phyloP scores from a whole-genome alignment of 139 green algal genomes.

The Zygnema cylindricum region DNA sequence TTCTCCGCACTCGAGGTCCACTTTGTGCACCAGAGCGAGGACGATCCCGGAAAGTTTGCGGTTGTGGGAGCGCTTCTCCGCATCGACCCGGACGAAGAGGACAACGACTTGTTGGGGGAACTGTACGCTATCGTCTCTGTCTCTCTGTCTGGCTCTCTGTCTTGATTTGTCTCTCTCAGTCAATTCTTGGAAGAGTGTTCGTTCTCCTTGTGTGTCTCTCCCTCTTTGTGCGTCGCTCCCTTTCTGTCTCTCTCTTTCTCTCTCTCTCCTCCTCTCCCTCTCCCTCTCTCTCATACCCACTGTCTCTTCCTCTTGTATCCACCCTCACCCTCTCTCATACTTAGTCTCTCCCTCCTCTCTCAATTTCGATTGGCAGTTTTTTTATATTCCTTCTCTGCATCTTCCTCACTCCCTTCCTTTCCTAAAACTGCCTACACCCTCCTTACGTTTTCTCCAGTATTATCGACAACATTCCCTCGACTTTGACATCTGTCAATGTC shows the following conservation, averaged over 20 bases:
- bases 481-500: too few species aligned
- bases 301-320: too few species aligned
- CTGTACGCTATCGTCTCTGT: too few species aligned
- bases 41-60: constrained; percentile 9
- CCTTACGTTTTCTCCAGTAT: too few species aligned
- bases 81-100: constrained; percentile 8
- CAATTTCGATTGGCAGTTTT: too few species aligned
- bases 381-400: too few species aligned
- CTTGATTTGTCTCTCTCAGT: not conserved
- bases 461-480: too few species aligned
- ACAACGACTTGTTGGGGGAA: constrained; percentile 5
- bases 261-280: not conserved
- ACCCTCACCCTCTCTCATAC: too few species aligned
- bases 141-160: too few species aligned
- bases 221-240: not conserved
- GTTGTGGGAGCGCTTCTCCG: constrained; percentile 19
- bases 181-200: not conserved
- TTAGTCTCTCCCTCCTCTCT: too few species aligned
- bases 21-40: constrained; percentile 20
- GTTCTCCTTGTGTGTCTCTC: not conserved
- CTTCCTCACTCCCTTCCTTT: too few species aligned
- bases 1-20: constrained; percentile 30
- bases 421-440: too few species aligned
- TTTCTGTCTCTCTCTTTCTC: not conserved
- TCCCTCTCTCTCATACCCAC: not conserved